phyloP scores from a whole-genome alignment of 1,284 basidiomycete species.

The Schizophyllum amplum region DNA sequence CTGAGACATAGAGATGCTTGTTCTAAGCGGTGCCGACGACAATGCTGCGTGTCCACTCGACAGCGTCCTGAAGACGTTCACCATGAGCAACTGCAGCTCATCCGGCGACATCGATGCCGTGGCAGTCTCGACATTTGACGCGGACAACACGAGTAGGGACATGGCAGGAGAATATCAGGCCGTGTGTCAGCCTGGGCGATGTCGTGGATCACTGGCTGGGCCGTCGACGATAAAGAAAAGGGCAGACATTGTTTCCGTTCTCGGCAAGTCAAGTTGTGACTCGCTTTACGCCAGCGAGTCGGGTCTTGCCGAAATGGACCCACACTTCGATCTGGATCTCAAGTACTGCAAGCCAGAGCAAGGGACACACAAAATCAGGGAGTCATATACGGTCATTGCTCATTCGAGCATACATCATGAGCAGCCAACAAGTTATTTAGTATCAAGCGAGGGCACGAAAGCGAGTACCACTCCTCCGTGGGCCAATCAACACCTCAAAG shows the following conservation, averaged over 20 bases:
- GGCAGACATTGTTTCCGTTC: neutral
- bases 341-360: too few relatives aligned
- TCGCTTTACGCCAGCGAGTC: neutral
- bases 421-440: neutral
- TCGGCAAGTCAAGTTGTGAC: neutral
- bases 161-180: conserved; percentile 12
- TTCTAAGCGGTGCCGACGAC: conserved; percentile 39
- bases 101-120: conserved; percentile 30
- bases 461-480: too few relatives aligned
- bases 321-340: too few relatives aligned
- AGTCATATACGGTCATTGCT: neutral
- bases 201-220: too few relatives aligned
- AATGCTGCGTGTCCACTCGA: neutral
- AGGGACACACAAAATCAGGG: neutral
- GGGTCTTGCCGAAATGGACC: neutral
- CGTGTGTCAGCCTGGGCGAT: too few relatives aligned
- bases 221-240: neutral
- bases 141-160: conserved; percentile 47
- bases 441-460: neutral
- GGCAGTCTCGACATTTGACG: conserved; percentile 38
- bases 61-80: conserved; percentile 34
- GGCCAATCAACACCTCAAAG: neutral
- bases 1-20: conserved; percentile 33
- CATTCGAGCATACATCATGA: neutral
- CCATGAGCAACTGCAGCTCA: conserved; percentile 47